phyloP scores from a whole-genome alignment of 495 filamentous ascomycete species.

The Parachaetomium inaequale region DNA sequence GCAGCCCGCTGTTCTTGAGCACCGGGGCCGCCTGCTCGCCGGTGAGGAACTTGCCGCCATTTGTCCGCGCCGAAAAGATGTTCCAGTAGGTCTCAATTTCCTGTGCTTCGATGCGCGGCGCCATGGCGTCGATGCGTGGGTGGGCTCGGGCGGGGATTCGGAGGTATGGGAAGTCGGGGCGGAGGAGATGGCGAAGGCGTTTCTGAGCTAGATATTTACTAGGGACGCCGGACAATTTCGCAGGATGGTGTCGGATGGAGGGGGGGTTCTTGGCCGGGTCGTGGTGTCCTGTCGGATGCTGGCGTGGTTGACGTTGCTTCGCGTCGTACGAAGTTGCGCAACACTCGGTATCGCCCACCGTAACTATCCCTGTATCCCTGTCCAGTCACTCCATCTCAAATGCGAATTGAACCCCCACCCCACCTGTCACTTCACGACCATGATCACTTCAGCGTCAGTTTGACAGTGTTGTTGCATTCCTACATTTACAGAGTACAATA shows the following conservation, averaged over 20 bases:
- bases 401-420: background rate
- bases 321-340: background rate
- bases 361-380: background rate
- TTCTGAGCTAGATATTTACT: background rate
- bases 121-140: slow-evolving; percentile 39
- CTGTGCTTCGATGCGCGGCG: slow-evolving; percentile 87
- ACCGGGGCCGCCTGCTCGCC: slow-evolving; percentile 90
- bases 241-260: background rate
- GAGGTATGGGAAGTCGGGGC: background rate
- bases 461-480: background rate
- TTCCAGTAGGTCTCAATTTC: slow-evolving; percentile 99
- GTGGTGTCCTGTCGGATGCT: background rate
- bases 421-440: background rate
- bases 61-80: slow-evolving; percentile 83
- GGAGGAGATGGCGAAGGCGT: background rate
- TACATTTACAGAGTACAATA: background rate
- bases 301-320: background rate
- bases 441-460: background rate
- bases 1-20: slow-evolving; percentile 89
- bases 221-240: background rate
- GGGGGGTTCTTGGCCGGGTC: background rate
- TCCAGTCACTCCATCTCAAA: background rate
- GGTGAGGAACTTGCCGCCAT: slow-evolving; percentile 78
- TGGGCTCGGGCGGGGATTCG: background rate
- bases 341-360: background rate